phyloP scores from a whole-genome alignment of 2,329 filamentous ascomycete genomes.

The Chaetomium olivaceum region DNA sequence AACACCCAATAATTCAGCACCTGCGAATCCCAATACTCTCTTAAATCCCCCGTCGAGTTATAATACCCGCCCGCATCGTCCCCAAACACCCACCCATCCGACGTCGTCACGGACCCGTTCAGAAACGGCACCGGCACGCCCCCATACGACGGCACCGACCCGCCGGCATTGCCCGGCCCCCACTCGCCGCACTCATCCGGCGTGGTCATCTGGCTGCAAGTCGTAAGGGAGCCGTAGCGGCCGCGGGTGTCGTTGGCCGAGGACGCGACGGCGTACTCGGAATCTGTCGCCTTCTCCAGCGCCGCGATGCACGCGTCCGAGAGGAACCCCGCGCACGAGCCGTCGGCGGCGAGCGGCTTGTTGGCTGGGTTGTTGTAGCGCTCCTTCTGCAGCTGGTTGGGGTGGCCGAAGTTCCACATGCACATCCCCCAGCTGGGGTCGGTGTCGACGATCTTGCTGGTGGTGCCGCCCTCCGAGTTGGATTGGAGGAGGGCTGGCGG shows the following conservation, averaged over 20 bases:
- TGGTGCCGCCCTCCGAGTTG: not conserved
- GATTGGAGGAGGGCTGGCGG: slow-evolving; percentile 10
- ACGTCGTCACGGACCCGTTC: slow-evolving; percentile 20
- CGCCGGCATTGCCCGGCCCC: slow-evolving; percentile 7
- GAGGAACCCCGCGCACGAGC: slow-evolving; percentile 24
- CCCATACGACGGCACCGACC: not conserved
- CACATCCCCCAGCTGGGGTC: slow-evolving; percentile 28
- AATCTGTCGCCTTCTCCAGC: slow-evolving; percentile 4
- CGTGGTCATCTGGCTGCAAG: not conserved
- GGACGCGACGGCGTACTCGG: not conserved
- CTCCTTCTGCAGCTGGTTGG: not conserved
- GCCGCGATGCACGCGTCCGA: slow-evolving; percentile 23
- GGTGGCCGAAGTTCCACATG: slow-evolving; percentile 16
- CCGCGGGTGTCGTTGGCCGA: not conserved
- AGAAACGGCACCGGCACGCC: slow-evolving; percentile 22
- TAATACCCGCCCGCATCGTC: not conserved
- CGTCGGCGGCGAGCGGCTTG: slow-evolving; percentile 20
- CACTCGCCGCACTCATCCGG: slow-evolving; percentile 19
- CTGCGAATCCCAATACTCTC: slow-evolving; percentile 19
- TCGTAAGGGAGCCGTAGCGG: slow-evolving; percentile 1
- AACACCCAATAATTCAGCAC: slow-evolving; percentile 25
- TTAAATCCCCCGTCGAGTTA: slow-evolving; percentile 17
- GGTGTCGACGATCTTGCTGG: slow-evolving; percentile 17
- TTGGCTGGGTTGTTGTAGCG: slow-evolving; percentile 22
- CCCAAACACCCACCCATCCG: slow-evolving; percentile 21